phyloP scores from a whole-genome alignment of 1,139 yeast genomes.

The Tardiomyces digboiensis region DNA sequence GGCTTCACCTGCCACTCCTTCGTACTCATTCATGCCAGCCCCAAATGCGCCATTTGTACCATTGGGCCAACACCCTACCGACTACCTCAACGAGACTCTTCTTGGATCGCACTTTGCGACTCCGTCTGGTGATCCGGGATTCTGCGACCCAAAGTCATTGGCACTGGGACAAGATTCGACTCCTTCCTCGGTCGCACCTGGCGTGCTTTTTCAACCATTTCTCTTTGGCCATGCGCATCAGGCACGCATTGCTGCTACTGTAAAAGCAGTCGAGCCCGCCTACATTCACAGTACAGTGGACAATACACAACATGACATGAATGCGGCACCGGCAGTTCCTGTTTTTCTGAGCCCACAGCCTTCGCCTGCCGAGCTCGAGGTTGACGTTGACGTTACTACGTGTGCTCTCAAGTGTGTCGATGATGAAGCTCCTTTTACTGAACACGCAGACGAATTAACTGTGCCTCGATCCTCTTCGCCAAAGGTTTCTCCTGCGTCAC shows the following conservation, averaged over 20 bases:
- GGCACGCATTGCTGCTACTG: too few relatives aligned
- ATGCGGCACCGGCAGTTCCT: too few relatives aligned
- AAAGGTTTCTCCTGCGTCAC: too few relatives aligned
- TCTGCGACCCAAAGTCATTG: constrained; percentile 17
- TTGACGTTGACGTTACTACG: too few relatives aligned
- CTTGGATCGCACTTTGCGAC: not conserved
- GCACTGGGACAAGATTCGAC: constrained; percentile 6
- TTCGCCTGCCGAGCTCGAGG: not conserved
- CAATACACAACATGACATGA: too few relatives aligned
- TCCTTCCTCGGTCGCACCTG: not conserved
- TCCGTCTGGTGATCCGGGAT: constrained; percentile 2
- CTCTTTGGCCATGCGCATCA: too few relatives aligned
- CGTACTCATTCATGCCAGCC: not conserved
- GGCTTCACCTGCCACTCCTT: not conserved
- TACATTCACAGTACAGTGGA: too few relatives aligned
- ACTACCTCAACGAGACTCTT: not conserved
- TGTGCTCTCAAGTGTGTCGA: too few relatives aligned
- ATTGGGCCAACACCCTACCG: not conserved
- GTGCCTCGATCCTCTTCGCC: too few relatives aligned
- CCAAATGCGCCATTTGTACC: not conserved
- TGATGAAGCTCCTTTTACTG: too few relatives aligned
- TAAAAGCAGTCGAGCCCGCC: too few relatives aligned
- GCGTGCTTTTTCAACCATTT: not conserved
- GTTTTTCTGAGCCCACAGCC: not conserved
- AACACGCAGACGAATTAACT: too few relatives aligned